These are phyloP conservation scores for Talaromyces borbonicus DNA, from an alignment of 495 filamentous ascomycete species.

Conservation along the genomic window DNA sequence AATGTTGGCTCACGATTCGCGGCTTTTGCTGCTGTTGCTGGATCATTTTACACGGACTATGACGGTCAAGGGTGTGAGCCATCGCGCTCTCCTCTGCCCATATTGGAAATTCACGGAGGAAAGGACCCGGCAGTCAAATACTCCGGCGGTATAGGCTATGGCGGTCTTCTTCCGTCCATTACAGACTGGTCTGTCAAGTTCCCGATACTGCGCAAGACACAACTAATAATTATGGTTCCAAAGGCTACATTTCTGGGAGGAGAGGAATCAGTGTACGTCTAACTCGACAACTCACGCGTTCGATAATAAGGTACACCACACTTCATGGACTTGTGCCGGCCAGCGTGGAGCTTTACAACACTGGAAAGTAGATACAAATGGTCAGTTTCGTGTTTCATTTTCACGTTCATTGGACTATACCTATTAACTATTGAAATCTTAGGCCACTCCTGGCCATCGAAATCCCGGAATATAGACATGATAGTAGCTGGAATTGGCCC, in stretches of 20 bases:
- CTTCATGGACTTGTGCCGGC: conserved; percentile 28
- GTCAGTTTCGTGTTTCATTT: background rate
- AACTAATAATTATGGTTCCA: background rate
- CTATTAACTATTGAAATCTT: background rate
- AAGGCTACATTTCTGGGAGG: conserved; percentile 27
- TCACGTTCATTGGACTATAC: too few species aligned
- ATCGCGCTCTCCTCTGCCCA: conserved; percentile 23
- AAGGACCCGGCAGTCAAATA: conserved; percentile 27
- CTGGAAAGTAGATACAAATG: conserved; percentile 34
- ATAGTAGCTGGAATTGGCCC: conserved; percentile 4
- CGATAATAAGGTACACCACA: conserved; percentile 4
- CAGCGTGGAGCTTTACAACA: conserved; percentile 32
- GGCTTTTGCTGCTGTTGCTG: conserved; percentile 35
- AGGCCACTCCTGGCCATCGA: conserved; percentile 7
- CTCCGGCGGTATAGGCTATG: conserved; percentile 25
- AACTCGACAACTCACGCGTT: background rate
- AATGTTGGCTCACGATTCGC: conserved; percentile 30
- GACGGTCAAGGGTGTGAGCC: conserved; percentile 23
- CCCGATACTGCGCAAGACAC: background rate
- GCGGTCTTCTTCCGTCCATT: conserved; percentile 23
- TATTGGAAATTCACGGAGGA: conserved; percentile 44
- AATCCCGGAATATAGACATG: conserved; percentile 5
- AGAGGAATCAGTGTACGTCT: conserved; percentile 20
- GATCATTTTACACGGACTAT: conserved; percentile 19
- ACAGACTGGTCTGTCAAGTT: conserved; percentile 13